A percentile compares a stretch with the other conserved stretches of the same genome.
Conservation (phyloP, 108 stramenopile genomes). For the Aurantiochytrium sp. region DNA sequence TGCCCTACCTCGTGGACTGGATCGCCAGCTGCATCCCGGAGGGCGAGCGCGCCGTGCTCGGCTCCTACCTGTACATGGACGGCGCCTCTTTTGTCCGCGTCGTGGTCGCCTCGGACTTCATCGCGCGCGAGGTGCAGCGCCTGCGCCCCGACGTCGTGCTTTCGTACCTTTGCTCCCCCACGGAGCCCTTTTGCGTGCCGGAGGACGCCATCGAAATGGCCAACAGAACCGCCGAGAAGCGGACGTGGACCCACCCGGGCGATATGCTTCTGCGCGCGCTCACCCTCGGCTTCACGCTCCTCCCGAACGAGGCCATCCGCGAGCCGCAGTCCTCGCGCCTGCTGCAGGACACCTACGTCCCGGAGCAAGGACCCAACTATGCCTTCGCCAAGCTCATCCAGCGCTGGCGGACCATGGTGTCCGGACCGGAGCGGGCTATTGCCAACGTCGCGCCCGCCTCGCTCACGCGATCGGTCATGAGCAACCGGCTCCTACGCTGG, state of each 20-base stretch:
- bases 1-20: background rate
- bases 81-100: background rate
- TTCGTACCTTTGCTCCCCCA: slow-evolving; percentile 9
- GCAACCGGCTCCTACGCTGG: background rate
- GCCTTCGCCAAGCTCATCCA: background rate
- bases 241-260: background rate
- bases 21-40: background rate
- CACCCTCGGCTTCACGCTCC: background rate
- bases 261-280: background rate
- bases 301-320: background rate
- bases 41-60: background rate
- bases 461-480: background rate
- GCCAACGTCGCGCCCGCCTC: slow-evolving; percentile 25
- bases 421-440: background rate
- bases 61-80: slow-evolving; percentile 11
- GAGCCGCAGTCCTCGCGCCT: background rate
- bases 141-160: background rate
- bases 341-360: background rate
- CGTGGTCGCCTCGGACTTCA: background rate
- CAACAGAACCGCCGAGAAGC: background rate
- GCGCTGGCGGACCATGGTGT: background rate
- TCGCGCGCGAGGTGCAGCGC: background rate
- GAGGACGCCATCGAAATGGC: background rate
- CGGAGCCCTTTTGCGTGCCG: background rate
- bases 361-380: slow-evolving; percentile 26